Evolutionary conservation across 2,329 filamentous ascomycete genomes (phyloP).

Genomic region (Colletotrichum sp.): DNA sequence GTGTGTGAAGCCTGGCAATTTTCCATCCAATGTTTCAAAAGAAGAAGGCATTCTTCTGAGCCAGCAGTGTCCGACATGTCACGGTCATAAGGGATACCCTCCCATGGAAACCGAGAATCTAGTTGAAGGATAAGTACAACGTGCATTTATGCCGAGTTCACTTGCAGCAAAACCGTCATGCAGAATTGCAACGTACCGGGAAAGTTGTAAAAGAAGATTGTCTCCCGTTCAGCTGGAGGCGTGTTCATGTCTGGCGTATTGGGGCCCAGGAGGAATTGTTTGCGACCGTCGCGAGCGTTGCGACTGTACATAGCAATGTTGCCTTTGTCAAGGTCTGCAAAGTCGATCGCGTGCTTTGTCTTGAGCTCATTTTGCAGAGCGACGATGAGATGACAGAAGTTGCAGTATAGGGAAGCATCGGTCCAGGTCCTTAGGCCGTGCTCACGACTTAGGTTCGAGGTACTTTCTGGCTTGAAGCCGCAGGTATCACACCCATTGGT

Average conservation of each 20-base stretch:
- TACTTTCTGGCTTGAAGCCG: background rate
- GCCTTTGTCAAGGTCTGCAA: background rate
- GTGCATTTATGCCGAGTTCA: accelerated
- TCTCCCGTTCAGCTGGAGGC: background rate
- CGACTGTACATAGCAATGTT: background rate
- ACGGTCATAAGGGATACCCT: background rate
- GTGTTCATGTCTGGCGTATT: background rate
- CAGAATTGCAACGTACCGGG: accelerated
- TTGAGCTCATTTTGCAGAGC: background rate
- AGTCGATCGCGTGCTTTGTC: accelerated
- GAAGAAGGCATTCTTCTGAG: background rate
- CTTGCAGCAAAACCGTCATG: accelerated
- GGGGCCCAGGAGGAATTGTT: background rate
- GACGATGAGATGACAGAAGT: background rate
- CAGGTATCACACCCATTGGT: background rate
- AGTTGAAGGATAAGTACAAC: background rate
- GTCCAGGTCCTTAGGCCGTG: background rate
- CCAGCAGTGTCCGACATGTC: background rate
- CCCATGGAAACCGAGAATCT: background rate
- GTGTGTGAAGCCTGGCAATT: background rate
- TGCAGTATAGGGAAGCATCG: background rate
- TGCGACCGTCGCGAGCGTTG: background rate
- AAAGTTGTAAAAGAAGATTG: background rate
- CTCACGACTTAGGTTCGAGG: background rate
- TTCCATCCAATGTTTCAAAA: background rate